Conservation (phyloP, 495 filamentous ascomycete species). For the Xylaria flabelliformis region DNA sequence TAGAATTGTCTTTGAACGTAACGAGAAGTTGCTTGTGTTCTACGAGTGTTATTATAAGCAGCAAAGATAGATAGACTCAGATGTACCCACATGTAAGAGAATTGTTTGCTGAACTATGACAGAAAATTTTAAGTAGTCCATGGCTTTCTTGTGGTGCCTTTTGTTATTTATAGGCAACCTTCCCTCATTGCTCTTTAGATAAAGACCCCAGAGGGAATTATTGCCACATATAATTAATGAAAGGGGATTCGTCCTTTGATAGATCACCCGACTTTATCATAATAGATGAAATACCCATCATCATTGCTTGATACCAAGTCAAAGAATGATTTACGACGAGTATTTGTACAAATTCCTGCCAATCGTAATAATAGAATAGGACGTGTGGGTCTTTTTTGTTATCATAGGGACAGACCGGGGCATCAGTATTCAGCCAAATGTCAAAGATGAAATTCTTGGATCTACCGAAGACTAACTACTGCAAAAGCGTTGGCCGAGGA, state of each 20-base stretch:
- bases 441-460: too few relatives aligned
- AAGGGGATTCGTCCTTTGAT: background rate
- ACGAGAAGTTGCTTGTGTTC: background rate
- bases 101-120: background rate
- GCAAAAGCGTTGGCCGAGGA: too few relatives aligned
- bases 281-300: background rate
- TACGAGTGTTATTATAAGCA: background rate
- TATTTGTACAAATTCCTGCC: background rate
- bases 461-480: too few relatives aligned
- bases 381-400: too few relatives aligned
- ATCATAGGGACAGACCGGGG: too few relatives aligned
- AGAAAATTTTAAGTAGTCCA: background rate
- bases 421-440: too few relatives aligned
- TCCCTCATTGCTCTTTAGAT: background rate
- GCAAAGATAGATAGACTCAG: background rate
- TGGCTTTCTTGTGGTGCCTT: background rate
- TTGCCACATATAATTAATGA: background rate
- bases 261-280: background rate
- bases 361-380: background rate
- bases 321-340: background rate
- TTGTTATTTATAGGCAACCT: background rate
- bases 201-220: background rate
- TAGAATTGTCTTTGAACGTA: too few relatives aligned
- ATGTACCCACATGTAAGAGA: background rate
- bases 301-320: background rate